phyloP scores from a whole-genome alignment of 768 basidiomycete species.

The Lactifluus volemus region DNA sequence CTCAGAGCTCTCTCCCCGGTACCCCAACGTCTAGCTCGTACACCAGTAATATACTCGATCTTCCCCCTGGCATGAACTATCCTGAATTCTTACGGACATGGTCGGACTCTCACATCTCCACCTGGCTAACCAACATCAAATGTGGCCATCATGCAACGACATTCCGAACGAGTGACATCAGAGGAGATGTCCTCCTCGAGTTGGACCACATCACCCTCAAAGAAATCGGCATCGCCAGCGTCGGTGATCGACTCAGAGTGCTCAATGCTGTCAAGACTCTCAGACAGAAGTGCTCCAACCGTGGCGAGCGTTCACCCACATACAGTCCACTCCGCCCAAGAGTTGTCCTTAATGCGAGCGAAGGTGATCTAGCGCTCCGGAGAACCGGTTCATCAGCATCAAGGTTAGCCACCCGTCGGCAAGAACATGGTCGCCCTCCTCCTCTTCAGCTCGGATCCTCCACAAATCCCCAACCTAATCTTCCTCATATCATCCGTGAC shows the following conservation, averaged over 20 bases:
- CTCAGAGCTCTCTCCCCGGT: conserved; percentile 35
- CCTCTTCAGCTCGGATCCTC: conserved; percentile 61
- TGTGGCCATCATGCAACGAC: conserved; percentile 56
- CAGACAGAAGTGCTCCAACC: conserved; percentile 43
- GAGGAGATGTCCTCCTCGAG: conserved; percentile 86
- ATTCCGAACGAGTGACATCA: conserved; percentile 83
- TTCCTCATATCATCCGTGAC: conserved; percentile 68
- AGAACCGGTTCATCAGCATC: conserved; percentile 15
- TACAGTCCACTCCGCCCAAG: conserved; percentile 2
- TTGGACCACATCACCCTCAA: conserved; percentile 79
- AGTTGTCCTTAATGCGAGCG: conserved; percentile 8
- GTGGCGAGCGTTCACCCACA: conserved; percentile 9
- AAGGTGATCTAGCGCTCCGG: conserved; percentile 20
- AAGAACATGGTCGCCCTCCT: conserved; percentile 61
- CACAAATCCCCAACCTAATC: conserved; percentile 44
- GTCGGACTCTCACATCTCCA: conserved; percentile 59
- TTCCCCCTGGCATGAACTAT: conserved; percentile 51
- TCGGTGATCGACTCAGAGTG: conserved; percentile 89
- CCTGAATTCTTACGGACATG: conserved; percentile 60
- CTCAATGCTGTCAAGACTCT: conserved; percentile 76
- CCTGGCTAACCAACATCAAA: conserved; percentile 73
- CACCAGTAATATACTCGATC: conserved; percentile 36
- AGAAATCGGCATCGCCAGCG: conserved; percentile 83
- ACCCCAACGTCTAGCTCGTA: conserved; percentile 30
- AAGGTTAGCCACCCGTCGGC: conserved; percentile 24